phyloP scores from a whole-genome alignment of 139 green algal species.

The Zygnema cylindricum region DNA sequence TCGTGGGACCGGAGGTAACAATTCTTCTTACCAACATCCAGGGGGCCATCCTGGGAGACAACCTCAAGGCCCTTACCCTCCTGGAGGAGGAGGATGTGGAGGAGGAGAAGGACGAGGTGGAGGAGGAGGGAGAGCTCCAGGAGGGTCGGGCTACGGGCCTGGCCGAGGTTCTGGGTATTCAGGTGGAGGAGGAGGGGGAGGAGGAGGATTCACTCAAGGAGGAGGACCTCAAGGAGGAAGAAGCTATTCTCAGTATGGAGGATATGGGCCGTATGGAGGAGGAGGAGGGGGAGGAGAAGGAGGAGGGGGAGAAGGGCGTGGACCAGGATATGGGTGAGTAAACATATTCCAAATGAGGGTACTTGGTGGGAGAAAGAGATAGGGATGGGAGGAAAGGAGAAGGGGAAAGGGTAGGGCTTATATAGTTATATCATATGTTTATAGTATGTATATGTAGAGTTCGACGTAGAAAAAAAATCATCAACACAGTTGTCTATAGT shows the following conservation, averaged over 20 bases:
- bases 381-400: no score
- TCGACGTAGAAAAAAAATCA: no score
- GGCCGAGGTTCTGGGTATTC: no score
- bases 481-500: no score
- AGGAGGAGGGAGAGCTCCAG: neutral
- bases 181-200: neutral
- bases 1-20: neutral
- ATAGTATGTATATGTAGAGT: no score
- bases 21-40: neutral
- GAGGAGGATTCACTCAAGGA: neutral
- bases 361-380: no score
- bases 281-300: neutral
- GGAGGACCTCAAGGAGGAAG: neutral
- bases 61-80: neutral
- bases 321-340: neutral
- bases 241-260: neutral
- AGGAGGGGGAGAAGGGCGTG: neutral
- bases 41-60: neutral
- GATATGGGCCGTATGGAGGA: neutral
- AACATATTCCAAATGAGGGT: no score
- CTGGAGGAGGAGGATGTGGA: neutral
- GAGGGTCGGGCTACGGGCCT: no score
- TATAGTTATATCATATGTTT: no score
- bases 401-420: no score
- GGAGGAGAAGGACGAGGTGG: neutral